phyloP scores from a whole-genome alignment of 2,329 filamentous ascomycete species.

The Camptophora hylomeconis region DNA sequence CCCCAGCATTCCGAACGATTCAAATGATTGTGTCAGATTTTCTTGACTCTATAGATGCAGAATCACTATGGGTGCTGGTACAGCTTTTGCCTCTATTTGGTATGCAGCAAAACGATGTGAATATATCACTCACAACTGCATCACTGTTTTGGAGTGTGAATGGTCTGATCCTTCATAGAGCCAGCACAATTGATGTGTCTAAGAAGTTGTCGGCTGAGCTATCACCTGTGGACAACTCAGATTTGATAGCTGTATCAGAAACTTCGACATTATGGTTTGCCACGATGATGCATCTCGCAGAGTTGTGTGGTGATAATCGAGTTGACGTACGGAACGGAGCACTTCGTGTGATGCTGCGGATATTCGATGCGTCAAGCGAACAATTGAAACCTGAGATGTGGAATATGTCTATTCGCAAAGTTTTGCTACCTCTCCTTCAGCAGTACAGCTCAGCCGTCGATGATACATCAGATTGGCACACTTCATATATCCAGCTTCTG shows the following conservation, averaged over 20 bases:
- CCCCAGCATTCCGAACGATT: constrained; percentile 75
- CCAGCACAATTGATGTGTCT: constrained; percentile 7
- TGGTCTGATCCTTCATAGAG: constrained; percentile 23
- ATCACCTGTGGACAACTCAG: constrained; percentile 2
- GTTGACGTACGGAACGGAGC: constrained; percentile 43
- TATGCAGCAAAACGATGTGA: constrained; percentile 79
- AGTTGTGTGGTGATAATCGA: constrained; percentile 27
- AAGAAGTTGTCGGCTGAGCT: no score
- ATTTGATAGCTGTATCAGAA: neutral
- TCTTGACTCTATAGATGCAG: constrained; percentile 56
- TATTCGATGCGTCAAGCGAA: constrained; percentile 83
- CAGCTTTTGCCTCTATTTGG: constrained; percentile 84
- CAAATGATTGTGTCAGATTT: constrained; percentile 96
- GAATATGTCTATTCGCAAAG: constrained; percentile 51
- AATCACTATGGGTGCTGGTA: constrained; percentile 63
- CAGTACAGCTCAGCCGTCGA: no score
- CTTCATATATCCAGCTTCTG: no score
- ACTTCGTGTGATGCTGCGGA: constrained; percentile 78
- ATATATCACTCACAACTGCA: constrained; percentile 87
- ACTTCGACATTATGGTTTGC: constrained; percentile 10
- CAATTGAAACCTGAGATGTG: constrained; percentile 26
- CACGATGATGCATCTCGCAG: constrained; percentile 18
- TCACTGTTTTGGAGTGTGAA: constrained; percentile 95
- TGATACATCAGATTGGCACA: no score
- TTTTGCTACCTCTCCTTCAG: constrained; percentile 70